These are phyloP conservation scores for Phytophthora ohioensis DNA, from an alignment of 352 stramenopile species.

Conservation along the genomic window DNA sequence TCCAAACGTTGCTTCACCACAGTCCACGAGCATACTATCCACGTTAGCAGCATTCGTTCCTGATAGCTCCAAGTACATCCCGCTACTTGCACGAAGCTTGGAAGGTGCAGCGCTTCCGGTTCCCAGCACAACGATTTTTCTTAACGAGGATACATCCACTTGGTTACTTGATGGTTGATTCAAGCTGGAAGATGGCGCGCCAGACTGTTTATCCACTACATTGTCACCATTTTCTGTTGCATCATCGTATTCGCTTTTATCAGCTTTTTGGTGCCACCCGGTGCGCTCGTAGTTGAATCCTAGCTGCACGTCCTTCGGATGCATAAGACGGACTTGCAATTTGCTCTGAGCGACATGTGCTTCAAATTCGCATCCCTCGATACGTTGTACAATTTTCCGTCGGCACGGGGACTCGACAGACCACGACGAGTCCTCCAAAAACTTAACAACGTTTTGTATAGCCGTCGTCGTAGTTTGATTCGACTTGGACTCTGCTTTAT, in stretches of 20 bases:
- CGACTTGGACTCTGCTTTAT: neutral
- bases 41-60: conserved; percentile 7
- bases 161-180: neutral
- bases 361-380: conserved; percentile 7
- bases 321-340: conserved; percentile 47
- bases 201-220: neutral
- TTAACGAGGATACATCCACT: neutral
- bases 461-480: neutral
- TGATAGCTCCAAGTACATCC: conserved; percentile 89
- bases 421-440: conserved; percentile 29
- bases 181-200: neutral
- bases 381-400: conserved; percentile 41
- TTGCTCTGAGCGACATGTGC: conserved; percentile 67
- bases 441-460: conserved; percentile 13
- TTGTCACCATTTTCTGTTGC: conserved; percentile 6
- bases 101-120: conserved; percentile 96
- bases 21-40: conserved; percentile 92
- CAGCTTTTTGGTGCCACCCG: conserved; percentile 45
- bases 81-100: conserved; percentile 96
- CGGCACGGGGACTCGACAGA: conserved; percentile 29
- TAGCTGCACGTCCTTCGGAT: conserved; percentile 8
- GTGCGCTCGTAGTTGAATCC: conserved; percentile 53
- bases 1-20: conserved; percentile 94
- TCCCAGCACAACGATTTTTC: conserved; percentile 92
- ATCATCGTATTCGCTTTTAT: conserved; percentile 26